Evolutionary conservation across 768 basidiomycete species (phyloP), one percentile per base, ranked within the genome.

Genomic region (Lentinus brumalis): DNA sequence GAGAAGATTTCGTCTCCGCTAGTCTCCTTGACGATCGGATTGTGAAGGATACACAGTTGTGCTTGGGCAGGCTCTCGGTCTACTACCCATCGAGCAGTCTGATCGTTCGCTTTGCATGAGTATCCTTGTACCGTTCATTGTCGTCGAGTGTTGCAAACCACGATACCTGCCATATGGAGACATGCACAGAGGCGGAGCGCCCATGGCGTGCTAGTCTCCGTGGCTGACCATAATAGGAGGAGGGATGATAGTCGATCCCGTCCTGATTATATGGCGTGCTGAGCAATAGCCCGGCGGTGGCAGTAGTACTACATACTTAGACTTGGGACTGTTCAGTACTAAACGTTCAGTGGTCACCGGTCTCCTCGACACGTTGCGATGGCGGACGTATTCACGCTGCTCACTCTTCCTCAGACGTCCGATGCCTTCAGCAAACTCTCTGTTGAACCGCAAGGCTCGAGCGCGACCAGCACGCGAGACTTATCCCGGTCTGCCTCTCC

Each of bases 401-500:
- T 73, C 8, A 64, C 60, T 39, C 56, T 73, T 2, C 70, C 71
- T 2, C 49, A 50, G 29, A 56, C 63, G 9, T 69, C 71, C 30
- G 41, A 65, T 18, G 71, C 70, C 11, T 73, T 69, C 56, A 62
- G 53, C 30, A 51, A 64, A 5, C 51, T 70, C 52, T 55, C 63
- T 54, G 50, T 53, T 16, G 63, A 47, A 15, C 60, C 50, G 11
- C 60, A 55, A n/a, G 57, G 51, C 35, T 7, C 38, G 45, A 60
- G 47, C 49, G 49, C 51, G 78, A 57, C 6, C 35, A 35, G 35
- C 35, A 35, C 35, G 11, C 35, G 65, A 79, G 56, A 41, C 60
- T 32, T 54, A 59, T 59, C 62, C 58, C 80, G 79, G 74, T 81
- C 78, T 69, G 82, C 77, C 71, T 83, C 83, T 74, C 84, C 81